Base-by-base conservation (phyloP, 148 eudicot genomes). In the Pouteria glomerata region DNA sequence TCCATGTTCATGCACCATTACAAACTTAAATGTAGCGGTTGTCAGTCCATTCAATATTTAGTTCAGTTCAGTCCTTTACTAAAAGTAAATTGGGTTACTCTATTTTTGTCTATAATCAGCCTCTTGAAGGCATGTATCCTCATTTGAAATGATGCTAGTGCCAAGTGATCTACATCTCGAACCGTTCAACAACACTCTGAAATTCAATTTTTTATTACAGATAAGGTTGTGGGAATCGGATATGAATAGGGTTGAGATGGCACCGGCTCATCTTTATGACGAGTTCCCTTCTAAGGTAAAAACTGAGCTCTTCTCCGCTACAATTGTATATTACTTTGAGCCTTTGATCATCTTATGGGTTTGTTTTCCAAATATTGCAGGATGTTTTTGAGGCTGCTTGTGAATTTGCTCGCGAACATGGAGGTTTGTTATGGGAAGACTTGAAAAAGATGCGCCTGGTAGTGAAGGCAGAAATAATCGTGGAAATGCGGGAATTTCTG, bases 201-300 rank as follows among this genome's bases (percentile, higher is more conserved):
- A 27, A 66, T 33, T 14, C 75, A 18, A 35, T 21, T 76, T 52
- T 52, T 30, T 58, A 19, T 70, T 47, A 74, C 98, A 94, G 97
- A 86, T 94, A 58, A 85, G 98, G 79, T 76, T 94, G 75, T 94
- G 98, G 98, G 97, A 94, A 82, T 86, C 98, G 5, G 97, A 91
- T 82, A 67, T 86, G 79, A 94, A 94, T 44, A 81, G 98, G 77
- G 96, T 91, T 60, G 98, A 91, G 80, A 83, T 82, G 84, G 47
- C 83, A 50, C 86, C 87, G 51, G 89, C 97, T 53, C 87, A 86
- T 82, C 77, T 86, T 24, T 83, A 80, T 75, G 98, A 91, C 47
- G 96, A 86, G 69, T 94, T 91, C 70, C 87, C 96, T 26, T 83
- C 98, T 6, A 80, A 73, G 86, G 98, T 92, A 75, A 82, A 63